phyloP scores from a whole-genome alignment of 1,284 basidiomycete species.

The Cutaneotrichosporon cyanovorans region DNA sequence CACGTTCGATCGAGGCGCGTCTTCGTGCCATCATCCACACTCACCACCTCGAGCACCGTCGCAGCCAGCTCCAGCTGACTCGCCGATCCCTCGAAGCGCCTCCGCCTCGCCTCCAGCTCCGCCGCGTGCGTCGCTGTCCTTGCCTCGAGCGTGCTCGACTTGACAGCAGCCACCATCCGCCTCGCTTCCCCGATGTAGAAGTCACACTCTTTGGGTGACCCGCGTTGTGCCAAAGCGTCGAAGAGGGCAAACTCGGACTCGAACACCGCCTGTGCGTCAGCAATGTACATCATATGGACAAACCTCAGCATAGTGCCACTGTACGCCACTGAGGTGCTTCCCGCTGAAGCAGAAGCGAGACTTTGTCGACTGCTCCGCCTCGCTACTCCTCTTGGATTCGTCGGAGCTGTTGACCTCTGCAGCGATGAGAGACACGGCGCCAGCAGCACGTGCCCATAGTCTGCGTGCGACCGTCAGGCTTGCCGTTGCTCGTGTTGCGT shows the following conservation, averaged over 20 bases:
- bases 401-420: not conserved
- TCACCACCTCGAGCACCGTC: conserved; percentile 23
- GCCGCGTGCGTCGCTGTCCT: conserved; percentile 59
- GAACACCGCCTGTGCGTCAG: conserved; percentile 48
- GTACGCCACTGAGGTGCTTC: conserved; percentile 53
- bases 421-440: conserved; percentile 8
- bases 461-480: conserved; percentile 65
- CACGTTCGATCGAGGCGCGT: too few species aligned
- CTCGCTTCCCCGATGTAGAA: conserved; percentile 69
- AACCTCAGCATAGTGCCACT: conserved; percentile 64
- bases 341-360: conserved; percentile 16
- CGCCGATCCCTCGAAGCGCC: conserved; percentile 54
- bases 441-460: conserved; percentile 69
- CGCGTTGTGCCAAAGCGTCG: conserved; percentile 58
- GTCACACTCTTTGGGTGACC: conserved; percentile 71
- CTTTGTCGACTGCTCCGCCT: not conserved
- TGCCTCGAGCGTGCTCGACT: conserved; percentile 57
- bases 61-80: conserved; percentile 54
- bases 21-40: conserved; percentile 13
- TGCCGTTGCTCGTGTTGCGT: conserved; percentile 56
- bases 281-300: not conserved
- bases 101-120: conserved; percentile 61
- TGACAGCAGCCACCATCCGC: conserved; percentile 59
- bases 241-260: conserved; percentile 58
- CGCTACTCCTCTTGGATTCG: not conserved